Evolutionary conservation across 768 basidiomycete species (phyloP).

Genomic region (Hypsizygus marmoreus): DNA sequence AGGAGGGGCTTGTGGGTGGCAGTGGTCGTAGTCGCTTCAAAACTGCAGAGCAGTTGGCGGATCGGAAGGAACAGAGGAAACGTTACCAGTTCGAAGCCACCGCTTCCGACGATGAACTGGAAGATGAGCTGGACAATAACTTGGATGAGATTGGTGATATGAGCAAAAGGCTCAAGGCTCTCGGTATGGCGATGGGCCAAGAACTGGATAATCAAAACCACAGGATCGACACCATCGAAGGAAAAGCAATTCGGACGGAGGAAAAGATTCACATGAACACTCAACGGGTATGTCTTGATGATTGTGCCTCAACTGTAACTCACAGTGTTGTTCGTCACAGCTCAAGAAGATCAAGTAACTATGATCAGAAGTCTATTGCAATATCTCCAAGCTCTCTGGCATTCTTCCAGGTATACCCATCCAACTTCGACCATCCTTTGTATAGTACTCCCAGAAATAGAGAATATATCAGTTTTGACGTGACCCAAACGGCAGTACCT

Average conservation of each 20-base stretch:
- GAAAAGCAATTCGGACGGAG: constrained; percentile 79
- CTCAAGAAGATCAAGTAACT: constrained; percentile 61
- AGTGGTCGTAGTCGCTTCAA: constrained; percentile 43
- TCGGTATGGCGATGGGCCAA: constrained; percentile 81
- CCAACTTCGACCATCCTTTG: no score
- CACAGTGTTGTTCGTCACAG: constrained; percentile 31
- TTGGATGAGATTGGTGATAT: constrained; percentile 82
- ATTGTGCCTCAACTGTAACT: constrained; percentile 1
- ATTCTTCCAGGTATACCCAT: no score
- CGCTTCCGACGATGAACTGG: constrained; percentile 89
- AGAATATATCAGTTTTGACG: no score
- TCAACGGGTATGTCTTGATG: constrained; percentile 58
- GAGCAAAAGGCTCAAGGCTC: constrained; percentile 74
- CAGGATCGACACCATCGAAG: constrained; percentile 73
- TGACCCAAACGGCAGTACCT: no score
- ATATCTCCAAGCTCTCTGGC: no score
- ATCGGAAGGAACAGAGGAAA: constrained; percentile 69
- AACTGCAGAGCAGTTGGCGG: constrained; percentile 52
- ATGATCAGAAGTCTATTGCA: no score
- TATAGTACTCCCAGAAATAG: no score
- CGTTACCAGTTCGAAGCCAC: constrained; percentile 92
- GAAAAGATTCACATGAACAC: constrained; percentile 80
- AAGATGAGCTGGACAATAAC: constrained; percentile 93
- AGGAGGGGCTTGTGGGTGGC: constrained; percentile 41
- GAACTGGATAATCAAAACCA: constrained; percentile 88